phyloP scores from a whole-genome alignment of 2,329 filamentous ascomycete genomes.

The Sclerotinia nivalis region DNA sequence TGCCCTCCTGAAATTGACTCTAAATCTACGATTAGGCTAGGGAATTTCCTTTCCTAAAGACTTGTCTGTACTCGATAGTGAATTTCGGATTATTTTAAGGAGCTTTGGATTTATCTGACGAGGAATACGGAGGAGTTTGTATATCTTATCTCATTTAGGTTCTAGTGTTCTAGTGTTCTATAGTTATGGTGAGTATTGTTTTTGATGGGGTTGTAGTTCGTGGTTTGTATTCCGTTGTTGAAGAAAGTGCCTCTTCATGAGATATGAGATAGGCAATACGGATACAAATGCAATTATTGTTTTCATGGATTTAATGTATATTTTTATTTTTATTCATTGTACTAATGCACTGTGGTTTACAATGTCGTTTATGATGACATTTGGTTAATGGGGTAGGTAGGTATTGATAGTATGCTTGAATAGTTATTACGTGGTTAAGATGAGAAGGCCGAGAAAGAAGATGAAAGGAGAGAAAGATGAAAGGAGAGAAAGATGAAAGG shows the following conservation, averaged over 20 bases:
- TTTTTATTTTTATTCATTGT: no score
- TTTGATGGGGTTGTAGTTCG: background rate
- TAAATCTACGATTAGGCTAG: slow-evolving; percentile 9
- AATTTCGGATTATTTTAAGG: background rate
- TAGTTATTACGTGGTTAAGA: no score
- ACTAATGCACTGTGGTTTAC: no score
- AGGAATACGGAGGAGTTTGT: background rate
- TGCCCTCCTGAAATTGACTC: background rate
- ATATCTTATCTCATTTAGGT: background rate
- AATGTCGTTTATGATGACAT: background rate
- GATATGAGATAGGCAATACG: no score
- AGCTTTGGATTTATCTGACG: background rate
- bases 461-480: no score
- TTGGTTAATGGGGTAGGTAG: no score
- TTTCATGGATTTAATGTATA: no score
- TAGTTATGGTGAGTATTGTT: background rate
- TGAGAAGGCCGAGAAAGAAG: no score
- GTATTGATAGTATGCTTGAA: no score
- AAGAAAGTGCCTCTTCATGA: background rate
- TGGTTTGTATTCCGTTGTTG: no score
- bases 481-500: no score
- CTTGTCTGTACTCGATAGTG: background rate
- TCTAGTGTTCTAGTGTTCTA: background rate
- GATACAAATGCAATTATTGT: background rate
- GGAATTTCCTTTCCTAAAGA: background rate